Evolutionary conservation across 73 alveolate genomes (phyloP).

Genomic region (Paramecium caudatum): DNA sequence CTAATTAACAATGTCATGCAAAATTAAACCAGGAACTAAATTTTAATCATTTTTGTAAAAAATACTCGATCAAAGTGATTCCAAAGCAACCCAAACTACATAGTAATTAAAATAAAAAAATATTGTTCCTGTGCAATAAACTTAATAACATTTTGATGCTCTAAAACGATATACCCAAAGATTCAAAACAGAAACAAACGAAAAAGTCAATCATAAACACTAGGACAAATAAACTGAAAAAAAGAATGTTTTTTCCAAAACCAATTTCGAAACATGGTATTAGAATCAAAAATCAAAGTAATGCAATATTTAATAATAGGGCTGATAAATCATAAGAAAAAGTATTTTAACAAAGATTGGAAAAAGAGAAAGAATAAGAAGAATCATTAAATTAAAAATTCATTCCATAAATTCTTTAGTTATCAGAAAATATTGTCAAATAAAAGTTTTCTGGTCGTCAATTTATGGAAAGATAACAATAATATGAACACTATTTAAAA

Average conservation of each 20-base stretch:
- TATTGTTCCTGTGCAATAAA: neutral
- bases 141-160: neutral
- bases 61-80: neutral
- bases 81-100: neutral
- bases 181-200: neutral
- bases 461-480: constrained; percentile 6
- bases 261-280: neutral
- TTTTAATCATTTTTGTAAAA: neutral
- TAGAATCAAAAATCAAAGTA: neutral
- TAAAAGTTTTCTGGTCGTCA: constrained; percentile 18
- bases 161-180: neutral
- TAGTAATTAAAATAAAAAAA: constrained; percentile 19
- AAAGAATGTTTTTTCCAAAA: neutral
- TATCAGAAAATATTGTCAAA: neutral
- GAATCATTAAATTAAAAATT: neutral
- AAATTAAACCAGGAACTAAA: neutral
- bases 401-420: neutral
- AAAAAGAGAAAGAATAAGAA: neutral
- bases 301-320: neutral
- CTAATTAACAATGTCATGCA: constrained; percentile 2
- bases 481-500: constrained; percentile 25
- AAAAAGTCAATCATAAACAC: neutral
- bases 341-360: constrained; percentile 36
- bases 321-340: neutral
- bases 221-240: neutral